A percentile compares a stretch with the other conserved stretches of the same genome.
Conservation (phyloP, 129 eudicot species). For the Centrapalus pauciflorus region DNA sequence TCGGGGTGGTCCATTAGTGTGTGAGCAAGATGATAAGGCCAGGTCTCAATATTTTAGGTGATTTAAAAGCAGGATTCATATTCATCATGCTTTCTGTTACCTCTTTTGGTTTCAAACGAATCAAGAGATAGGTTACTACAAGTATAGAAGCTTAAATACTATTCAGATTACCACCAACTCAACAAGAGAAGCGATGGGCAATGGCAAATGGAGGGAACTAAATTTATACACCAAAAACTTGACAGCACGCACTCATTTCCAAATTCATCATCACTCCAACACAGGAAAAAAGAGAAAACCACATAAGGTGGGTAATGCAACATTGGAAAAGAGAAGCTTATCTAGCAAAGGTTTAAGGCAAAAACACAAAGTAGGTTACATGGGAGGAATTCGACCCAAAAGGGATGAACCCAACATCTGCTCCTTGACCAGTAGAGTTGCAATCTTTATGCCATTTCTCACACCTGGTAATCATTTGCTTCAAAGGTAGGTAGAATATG, state of each 20-base stretch:
- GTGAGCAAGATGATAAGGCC: too few species aligned
- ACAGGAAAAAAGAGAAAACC: not conserved
- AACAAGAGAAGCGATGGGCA: not conserved
- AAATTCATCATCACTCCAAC: not conserved
- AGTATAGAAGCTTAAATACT: not conserved
- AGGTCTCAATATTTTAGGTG: not conserved
- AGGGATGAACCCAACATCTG: slow-evolving; percentile 69
- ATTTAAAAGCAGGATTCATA: too few species aligned
- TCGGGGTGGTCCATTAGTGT: too few species aligned
- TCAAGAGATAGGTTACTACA: not conserved
- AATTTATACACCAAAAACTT: not conserved
- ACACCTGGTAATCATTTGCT: slow-evolving; percentile 84
- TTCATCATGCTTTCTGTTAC: too few species aligned
- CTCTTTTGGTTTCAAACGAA: not conserved
- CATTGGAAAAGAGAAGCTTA: not conserved
- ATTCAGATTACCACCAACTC: not conserved
- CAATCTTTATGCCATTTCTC: slow-evolving; percentile 76
- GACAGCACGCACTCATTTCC: not conserved
- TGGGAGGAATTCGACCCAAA: slow-evolving; percentile 91
- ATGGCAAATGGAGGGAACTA: not conserved
- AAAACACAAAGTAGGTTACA: slow-evolving; percentile 32
- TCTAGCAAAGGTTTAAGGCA: not conserved
- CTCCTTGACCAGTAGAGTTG: slow-evolving; percentile 69
- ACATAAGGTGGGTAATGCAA: not conserved
- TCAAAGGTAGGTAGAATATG: slow-evolving; percentile 34